phyloP scores from a whole-genome alignment of 345 rosid species.

The Salix viminalis region DNA sequence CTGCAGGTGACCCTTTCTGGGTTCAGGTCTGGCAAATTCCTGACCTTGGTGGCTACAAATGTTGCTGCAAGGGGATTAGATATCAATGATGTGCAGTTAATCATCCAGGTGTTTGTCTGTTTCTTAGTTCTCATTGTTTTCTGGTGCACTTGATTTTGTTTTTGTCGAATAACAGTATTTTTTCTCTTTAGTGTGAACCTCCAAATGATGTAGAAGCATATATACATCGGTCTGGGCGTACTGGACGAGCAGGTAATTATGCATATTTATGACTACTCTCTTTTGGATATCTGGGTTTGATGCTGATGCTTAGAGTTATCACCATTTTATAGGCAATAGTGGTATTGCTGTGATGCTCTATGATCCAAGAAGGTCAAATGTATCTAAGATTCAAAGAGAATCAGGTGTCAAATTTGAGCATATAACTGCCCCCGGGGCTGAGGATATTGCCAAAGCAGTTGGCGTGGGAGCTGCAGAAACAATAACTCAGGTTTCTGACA shows the following conservation, averaged over 20 bases:
- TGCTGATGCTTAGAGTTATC: slow-evolving; percentile 8
- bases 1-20: slow-evolving; percentile 82
- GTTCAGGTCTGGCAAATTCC: slow-evolving; percentile 83
- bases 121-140: not conserved
- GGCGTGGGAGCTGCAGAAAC: slow-evolving; percentile 73
- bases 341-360: slow-evolving; percentile 94
- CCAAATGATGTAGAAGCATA: slow-evolving; percentile 97
- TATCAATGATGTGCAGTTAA: slow-evolving; percentile 89
- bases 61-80: slow-evolving; percentile 98
- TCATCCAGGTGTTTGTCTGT: slow-evolving; percentile 69
- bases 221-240: slow-evolving; percentile 96
- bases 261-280: not conserved
- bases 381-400: slow-evolving; percentile 73
- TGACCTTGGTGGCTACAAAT: slow-evolving; percentile 87
- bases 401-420: slow-evolving; percentile 93
- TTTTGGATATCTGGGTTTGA: slow-evolving; percentile 5
- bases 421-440: slow-evolving; percentile 70
- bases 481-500: slow-evolving; percentile 75
- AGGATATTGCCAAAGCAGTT: slow-evolving; percentile 78
- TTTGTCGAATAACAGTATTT: not conserved
- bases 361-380: slow-evolving; percentile 71
- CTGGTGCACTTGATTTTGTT: not conserved
- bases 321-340: slow-evolving; percentile 55
- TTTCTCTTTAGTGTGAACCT: slow-evolving; percentile 73
- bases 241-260: slow-evolving; percentile 89